A percentile compares a stretch with the other conserved stretches of the same genome.
phyloP scores from a whole-genome alignment of 73 alveolate species.

The Paramecium sonneborni region DNA sequence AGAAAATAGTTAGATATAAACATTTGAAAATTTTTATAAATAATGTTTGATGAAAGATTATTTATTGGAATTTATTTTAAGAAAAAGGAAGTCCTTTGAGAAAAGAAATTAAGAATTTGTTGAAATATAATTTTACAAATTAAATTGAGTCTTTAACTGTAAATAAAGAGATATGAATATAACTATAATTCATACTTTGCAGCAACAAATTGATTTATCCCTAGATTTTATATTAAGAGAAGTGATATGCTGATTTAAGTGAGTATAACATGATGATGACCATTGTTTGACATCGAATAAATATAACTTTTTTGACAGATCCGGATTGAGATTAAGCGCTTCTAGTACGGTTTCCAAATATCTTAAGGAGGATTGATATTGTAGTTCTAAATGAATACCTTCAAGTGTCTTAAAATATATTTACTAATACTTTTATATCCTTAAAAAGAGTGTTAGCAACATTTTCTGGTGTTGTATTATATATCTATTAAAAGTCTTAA shows the following conservation, averaged over 20 bases:
- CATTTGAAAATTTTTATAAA: too few species aligned
- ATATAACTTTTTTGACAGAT: not conserved
- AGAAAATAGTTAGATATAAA: too few species aligned
- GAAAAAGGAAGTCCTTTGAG: not conserved
- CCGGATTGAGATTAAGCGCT: not conserved
- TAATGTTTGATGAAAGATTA: too few species aligned
- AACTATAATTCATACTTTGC: not conserved
- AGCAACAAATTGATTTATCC: not conserved
- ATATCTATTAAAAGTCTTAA: not conserved
- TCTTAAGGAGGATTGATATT: not conserved
- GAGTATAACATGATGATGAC: constrained; percentile 2
- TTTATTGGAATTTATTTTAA: too few species aligned
- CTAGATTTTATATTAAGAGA: not conserved
- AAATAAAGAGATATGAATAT: not conserved
- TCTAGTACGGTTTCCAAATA: constrained; percentile 23
- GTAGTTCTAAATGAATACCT: constrained; percentile 28
- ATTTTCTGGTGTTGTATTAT: not conserved
- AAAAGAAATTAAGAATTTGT: not conserved
- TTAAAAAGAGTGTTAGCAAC: constrained; percentile 21
- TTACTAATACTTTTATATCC: constrained; percentile 10
- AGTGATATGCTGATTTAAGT: not conserved
- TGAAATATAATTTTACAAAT: not conserved
- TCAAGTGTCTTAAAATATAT: constrained; percentile 24
- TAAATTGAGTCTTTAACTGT: not conserved
- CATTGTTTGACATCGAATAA: not conserved